phyloP scores from a whole-genome alignment of 2,329 filamentous ascomycete genomes.

The Sordariomycetes sp. region DNA sequence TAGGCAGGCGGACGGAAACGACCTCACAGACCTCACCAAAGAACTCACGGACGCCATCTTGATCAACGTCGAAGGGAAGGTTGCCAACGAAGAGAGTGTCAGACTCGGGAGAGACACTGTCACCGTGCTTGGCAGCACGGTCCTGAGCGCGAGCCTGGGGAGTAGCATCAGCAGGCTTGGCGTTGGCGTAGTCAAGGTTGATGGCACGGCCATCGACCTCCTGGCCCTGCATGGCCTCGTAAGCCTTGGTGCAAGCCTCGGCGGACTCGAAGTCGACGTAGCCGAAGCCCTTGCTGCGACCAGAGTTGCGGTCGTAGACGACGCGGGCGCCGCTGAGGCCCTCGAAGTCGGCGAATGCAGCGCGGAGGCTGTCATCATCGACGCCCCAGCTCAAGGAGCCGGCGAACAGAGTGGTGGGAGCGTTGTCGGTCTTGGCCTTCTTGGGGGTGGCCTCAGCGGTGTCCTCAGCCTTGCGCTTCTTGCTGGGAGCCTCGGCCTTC shows the following conservation, averaged over 20 bases:
- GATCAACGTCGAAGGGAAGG: slow-evolving; percentile 73
- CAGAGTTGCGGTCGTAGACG: slow-evolving; percentile 72
- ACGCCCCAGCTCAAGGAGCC: slow-evolving; percentile 88
- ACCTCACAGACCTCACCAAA: slow-evolving; percentile 65
- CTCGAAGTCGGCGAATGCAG: slow-evolving; percentile 73
- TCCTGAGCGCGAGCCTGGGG: slow-evolving; percentile 49
- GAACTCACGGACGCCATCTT: slow-evolving; percentile 64
- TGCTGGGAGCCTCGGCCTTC: slow-evolving; percentile 26
- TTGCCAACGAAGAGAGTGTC: slow-evolving; percentile 91
- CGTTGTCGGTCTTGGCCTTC: slow-evolving; percentile 57
- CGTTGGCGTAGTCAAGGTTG: slow-evolving; percentile 71
- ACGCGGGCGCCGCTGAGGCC: slow-evolving; percentile 66
- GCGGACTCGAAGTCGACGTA: slow-evolving; percentile 77
- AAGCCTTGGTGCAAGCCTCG: slow-evolving; percentile 61
- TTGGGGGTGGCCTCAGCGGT: slow-evolving; percentile 44
- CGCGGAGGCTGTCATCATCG: slow-evolving; percentile 71
- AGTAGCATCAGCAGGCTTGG: slow-evolving; percentile 47
- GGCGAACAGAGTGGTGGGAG: slow-evolving; percentile 63
- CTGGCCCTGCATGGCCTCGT: slow-evolving; percentile 63
- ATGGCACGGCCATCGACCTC: slow-evolving; percentile 67
- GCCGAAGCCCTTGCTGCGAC: slow-evolving; percentile 84
- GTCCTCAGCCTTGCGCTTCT: slow-evolving; percentile 41
- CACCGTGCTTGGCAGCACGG: slow-evolving; percentile 63
- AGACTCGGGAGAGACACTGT: slow-evolving; percentile 68
- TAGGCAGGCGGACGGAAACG: slow-evolving; percentile 77